Evolutionary conservation across 331 rosid species (phyloP), one percentile per base, ranked within the genome.

Genomic region (Arachis monticola): DNA sequence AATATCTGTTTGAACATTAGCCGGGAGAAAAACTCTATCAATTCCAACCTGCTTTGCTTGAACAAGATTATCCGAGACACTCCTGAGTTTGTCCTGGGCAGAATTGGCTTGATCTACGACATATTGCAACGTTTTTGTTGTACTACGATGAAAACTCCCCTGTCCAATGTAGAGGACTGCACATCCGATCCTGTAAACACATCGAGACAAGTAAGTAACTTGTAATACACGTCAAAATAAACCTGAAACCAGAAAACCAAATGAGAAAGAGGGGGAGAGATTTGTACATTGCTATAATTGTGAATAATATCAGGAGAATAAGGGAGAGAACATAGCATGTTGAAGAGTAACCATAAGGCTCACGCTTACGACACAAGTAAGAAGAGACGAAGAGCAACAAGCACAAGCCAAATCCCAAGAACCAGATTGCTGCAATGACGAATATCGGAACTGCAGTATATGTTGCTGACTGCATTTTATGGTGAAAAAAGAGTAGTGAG

Each of bases 41-140:
- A 94, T 93, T 73, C 93, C 96, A 53, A 89, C 89, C 72, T 77
- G 97, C 84, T 94, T 94, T 59, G 99, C 96, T 22, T 87, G 86
- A 78, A 85, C 89, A 55, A 94, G 88, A 77, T 77, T 86, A 73
- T 89, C 97, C 3, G 99, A 94, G 47, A 92, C 91, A 67, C 82
- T 89, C 41, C 83, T 89, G 8, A 94, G 87, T 80, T 87, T 84
- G 64, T 80, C 89, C 80, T 83, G 92, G 0, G 92, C 71, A 59
- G 71, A 74, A 85, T 83, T 95, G 72, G 97, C 97, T 81, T 92
- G 95, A 59, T 69, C 53, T 9, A 83, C 89, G 12, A 94, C 88
- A 77, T 84, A 94, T 69, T 83, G 87, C 92, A 92, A 69, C 5
- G 99, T 90, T n/a, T 74, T 59, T 4, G 92, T 86, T 1, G 94